Base-by-base conservation (phyloP, 2,329 filamentous ascomycete genomes). In the Diaporthe citrichinensis region DNA sequence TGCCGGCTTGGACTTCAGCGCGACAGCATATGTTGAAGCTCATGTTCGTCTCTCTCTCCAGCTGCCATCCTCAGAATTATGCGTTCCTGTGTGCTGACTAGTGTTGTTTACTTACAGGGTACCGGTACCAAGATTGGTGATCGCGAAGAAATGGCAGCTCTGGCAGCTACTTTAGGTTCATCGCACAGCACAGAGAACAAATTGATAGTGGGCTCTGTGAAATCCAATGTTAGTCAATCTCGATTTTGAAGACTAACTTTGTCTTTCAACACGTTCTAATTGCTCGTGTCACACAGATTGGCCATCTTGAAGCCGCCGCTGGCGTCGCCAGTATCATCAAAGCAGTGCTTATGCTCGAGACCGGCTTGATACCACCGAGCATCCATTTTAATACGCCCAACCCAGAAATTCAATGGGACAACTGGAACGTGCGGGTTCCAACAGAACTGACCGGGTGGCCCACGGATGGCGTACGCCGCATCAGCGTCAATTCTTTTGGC, bases 401-500 rank as follows among this genome's bases (percentile, higher is more conserved):
- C 41, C 77, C 77, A 20, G 55, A 72, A 1, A 59, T 79, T 25
- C 71, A 76, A 4, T 55, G 77, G 6, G 77, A 71, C 15, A 41
- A 69, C 6, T 55, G 72, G 49, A 74, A 72, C 2, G 53, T 76
- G 2, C 49, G 49, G 49, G 76, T 77, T 7, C 77, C 78, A 9
- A 65, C 78, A 12, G 74, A 71, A 2, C 67, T 80, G 12, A 71
- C 77, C 41, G 72, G 73, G 73, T 76, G 76, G 76, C 78, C 12
- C 12, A 68, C 58, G 7, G 62, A 28, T 5, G 73, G 71, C 25
- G 74, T 28, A 73, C 75, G 74, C 67, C 76, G 62, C 55, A 80
- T 78, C 46, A 76, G 25, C 71, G 80, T 86, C 67, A 86, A 86
- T 75, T 84, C 82, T 10, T 87, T 87, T 74, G 86, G 86, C 4